Conservation (phyloP, 225 moss, liverwort and hornwort species). For the Asterella californica region DNA sequence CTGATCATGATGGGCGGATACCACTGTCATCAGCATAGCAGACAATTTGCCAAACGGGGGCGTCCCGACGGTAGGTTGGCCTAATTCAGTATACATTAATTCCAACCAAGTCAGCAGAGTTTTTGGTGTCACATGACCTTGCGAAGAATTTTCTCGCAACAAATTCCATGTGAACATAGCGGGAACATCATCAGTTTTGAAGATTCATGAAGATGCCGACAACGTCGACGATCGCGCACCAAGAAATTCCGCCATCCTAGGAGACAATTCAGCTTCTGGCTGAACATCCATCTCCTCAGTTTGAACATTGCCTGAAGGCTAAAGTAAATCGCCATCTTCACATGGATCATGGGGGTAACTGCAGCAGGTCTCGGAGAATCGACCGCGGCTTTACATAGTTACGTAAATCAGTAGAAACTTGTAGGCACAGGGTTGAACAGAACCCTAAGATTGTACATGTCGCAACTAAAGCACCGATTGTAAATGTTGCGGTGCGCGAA, state of each 20-base stretch:
- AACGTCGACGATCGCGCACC: neutral
- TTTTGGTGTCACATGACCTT: neutral
- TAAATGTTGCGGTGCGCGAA: slow-evolving; percentile 4
- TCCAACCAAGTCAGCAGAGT: neutral
- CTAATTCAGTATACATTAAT: neutral
- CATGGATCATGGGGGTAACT: neutral
- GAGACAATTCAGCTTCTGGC: neutral
- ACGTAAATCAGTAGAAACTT: neutral
- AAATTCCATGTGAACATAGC: neutral
- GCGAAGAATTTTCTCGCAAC: neutral
- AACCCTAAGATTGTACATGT: neutral
- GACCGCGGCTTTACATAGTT: neutral
- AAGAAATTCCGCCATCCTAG: neutral
- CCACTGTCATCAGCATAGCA: neutral
- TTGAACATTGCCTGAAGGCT: neutral
- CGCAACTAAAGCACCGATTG: neutral
- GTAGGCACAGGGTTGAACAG: slow-evolving; percentile 2
- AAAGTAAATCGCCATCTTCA: neutral
- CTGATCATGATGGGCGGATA: neutral
- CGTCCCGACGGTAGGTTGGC: neutral
- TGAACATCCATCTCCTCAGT: neutral
- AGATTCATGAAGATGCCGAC: neutral
- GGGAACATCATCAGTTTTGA: neutral
- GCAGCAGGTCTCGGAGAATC: neutral
- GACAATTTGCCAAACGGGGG: neutral